A percentile compares a stretch with the other conserved stretches of the same genome.
These are phyloP conservation scores for Beauveria scarabaeidicola DNA, from an alignment of 2,329 filamentous ascomycete genomes.

Conservation along the genomic window DNA sequence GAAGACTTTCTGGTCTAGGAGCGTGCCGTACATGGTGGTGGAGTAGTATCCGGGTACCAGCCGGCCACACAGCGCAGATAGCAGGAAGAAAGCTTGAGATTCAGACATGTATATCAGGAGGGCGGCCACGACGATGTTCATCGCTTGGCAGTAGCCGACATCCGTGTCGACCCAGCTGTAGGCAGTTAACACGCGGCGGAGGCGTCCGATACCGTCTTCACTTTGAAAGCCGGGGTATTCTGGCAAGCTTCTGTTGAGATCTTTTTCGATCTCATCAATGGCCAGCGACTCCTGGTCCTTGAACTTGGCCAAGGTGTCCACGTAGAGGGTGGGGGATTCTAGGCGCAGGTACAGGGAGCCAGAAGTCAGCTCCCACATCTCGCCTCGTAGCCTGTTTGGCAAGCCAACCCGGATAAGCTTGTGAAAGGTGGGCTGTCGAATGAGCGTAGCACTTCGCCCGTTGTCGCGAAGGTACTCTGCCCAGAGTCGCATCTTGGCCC, in stretches of 20 bases:
- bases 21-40: conserved; percentile 96
- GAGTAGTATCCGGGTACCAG: conserved; percentile 96
- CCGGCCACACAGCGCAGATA: conserved; percentile 86
- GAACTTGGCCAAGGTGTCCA: conserved; percentile 75
- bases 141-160: conserved; percentile 96
- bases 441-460: conserved; percentile 81
- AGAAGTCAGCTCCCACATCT: conserved; percentile 92
- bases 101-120: conserved; percentile 98
- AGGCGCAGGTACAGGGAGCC: conserved; percentile 84
- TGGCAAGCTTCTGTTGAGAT: conserved; percentile 88
- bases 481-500: conserved; percentile 97
- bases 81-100: conserved; percentile 85
- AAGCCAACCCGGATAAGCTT: conserved; percentile 93
- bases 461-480: conserved; percentile 94
- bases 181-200: conserved; percentile 85
- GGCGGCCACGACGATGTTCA: conserved; percentile 99
- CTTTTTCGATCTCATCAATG: conserved; percentile 98
- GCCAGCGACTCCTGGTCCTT: conserved; percentile 83
- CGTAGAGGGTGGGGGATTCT: conserved; percentile 74
- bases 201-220: conserved; percentile 83
- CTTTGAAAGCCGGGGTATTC: conserved; percentile 97
- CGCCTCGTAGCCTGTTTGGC: conserved; percentile 84
- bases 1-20: conserved; percentile 94
- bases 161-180: conserved; percentile 97
- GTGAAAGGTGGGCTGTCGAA: conserved; percentile 94